Percentiles rank a stretch among this genome's conserved stretches.
Evolutionary conservation across 176 grass and related monocot species (phyloP).

Genomic region (Oryza glumipatula): DNA sequence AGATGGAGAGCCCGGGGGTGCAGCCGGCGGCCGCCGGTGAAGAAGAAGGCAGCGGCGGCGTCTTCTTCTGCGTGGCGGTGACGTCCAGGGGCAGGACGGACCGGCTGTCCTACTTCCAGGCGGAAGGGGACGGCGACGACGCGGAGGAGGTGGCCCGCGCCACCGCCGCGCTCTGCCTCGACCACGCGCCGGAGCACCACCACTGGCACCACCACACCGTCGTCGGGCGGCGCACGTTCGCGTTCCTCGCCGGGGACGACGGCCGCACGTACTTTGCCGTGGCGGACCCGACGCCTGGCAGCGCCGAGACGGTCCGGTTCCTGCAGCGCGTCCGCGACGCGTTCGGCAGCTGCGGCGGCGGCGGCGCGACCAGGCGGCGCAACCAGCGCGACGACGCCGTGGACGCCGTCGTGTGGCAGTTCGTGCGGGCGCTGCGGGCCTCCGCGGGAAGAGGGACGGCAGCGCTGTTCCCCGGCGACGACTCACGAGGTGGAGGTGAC

Average conservation of each 20-base stretch:
- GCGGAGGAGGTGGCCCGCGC: slow-evolving; percentile 45
- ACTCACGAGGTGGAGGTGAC: background rate
- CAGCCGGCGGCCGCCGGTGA: background rate
- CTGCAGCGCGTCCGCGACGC: slow-evolving; percentile 56
- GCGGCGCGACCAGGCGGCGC: slow-evolving; percentile 37
- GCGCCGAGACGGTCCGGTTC: slow-evolving; percentile 53
- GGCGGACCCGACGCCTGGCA: slow-evolving; percentile 54
- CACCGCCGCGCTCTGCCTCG: slow-evolving; percentile 61
- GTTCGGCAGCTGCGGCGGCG: slow-evolving; percentile 9
- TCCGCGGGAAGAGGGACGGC: background rate
- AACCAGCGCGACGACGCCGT: slow-evolving; percentile 37
- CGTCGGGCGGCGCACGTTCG: slow-evolving; percentile 53
- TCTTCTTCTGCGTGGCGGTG: slow-evolving; percentile 58
- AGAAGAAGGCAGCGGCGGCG: background rate
- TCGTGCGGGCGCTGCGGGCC: slow-evolving; percentile 39
- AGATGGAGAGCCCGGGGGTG: background rate
- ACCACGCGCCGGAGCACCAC: slow-evolving; percentile 62
- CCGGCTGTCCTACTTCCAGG: slow-evolving; percentile 47
- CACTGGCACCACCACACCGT: slow-evolving; percentile 81
- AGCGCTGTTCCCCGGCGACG: background rate
- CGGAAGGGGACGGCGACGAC: slow-evolving; percentile 41
- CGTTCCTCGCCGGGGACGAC: slow-evolving; percentile 54
- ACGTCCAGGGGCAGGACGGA: slow-evolving; percentile 42
- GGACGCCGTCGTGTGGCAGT: slow-evolving; percentile 48
- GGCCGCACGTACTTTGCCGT: slow-evolving; percentile 78